phyloP scores from a whole-genome alignment of 805 yeast species.

The Zygotorulaspora florentina region DNA sequence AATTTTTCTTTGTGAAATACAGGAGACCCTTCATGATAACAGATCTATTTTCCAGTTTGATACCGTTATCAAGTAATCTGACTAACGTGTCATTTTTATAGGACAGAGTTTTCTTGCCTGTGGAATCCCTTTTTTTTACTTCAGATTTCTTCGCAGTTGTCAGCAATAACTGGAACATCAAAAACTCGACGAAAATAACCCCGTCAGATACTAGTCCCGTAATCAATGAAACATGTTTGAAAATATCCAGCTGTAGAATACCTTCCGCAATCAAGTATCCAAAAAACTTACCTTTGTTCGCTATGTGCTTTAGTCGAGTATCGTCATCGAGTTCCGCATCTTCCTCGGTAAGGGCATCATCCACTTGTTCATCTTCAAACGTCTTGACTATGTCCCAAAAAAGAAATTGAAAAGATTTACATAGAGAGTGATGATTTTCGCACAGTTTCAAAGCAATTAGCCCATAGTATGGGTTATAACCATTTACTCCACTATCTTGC shows the following conservation, averaged over 20 bases:
- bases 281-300: slow-evolving; percentile 76
- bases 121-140: slow-evolving; percentile 31
- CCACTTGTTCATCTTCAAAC: slow-evolving; percentile 52
- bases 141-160: slow-evolving; percentile 61
- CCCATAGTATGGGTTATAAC: slow-evolving; percentile 87
- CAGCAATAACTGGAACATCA: slow-evolving; percentile 65
- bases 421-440: slow-evolving; percentile 58
- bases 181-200: slow-evolving; percentile 65
- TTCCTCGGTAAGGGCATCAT: slow-evolving; percentile 31
- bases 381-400: slow-evolving; percentile 83
- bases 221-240: slow-evolving; percentile 70
- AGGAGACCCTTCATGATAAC: slow-evolving; percentile 33
- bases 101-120: slow-evolving; percentile 25
- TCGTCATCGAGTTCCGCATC: slow-evolving; percentile 47
- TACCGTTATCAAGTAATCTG: slow-evolving; percentile 16
- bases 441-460: slow-evolving; percentile 73
- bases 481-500: slow-evolving; percentile 52
- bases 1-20: slow-evolving; percentile 30
- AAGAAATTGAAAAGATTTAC: slow-evolving; percentile 82
- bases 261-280: slow-evolving; percentile 74
- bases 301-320: slow-evolving; percentile 50
- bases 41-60: slow-evolving; percentile 26
- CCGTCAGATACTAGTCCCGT: slow-evolving; percentile 59
- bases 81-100: slow-evolving; percentile 34
- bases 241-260: slow-evolving; percentile 63